Evolutionary conservation across 257 asterid species (phyloP), one percentile per base, ranked within the genome.

Genomic region (Plantago major): DNA sequence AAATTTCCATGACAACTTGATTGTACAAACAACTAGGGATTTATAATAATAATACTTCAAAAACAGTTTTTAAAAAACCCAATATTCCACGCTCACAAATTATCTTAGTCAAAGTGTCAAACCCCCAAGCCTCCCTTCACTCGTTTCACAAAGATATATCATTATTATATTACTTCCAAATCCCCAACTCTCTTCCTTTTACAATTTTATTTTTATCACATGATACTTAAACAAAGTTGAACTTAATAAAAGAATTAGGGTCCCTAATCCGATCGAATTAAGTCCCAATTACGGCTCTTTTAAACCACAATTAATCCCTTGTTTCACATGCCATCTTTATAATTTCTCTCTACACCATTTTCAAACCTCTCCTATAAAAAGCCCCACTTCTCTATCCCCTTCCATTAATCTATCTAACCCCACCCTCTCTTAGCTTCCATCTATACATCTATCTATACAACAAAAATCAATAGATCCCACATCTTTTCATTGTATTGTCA

Each of bases 101-200:
- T 26, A 55, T 28, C 33, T 51, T 71, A 81, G 91, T 83, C 91
- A 84, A 83, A 75, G 81, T 59, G 86, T 83, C 89, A 86, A 81
- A 74, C 63, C 71, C 74, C 63, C 64, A 73, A 78, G 68, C 76
- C 74, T 67, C 74, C 80, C 74, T 67, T 76, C 80, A 63, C 70
- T 69, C 79, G 75, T 44, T 58, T 58, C 8, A n/a, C 22, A 48
- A 48, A 0, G 4, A 12, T 30, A 58, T 19, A 15, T 40, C 12
- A 53, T 52, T 53, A 26, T 53, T 4, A 1, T 58, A 58, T 38
- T 58, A 58, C 50, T 58, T 58, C 22, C 28, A 42, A 58, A 40
- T 48, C 46, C 46, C 38, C 22, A 10, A 58, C 9, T 11, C 40
- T 58, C 55, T 33, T 33, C 40, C 40, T 33, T 7, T 33, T 33